These are phyloP conservation scores for Candida tammaniensis DNA, from an alignment of 805 yeast genomes.

Conservation along the genomic window DNA sequence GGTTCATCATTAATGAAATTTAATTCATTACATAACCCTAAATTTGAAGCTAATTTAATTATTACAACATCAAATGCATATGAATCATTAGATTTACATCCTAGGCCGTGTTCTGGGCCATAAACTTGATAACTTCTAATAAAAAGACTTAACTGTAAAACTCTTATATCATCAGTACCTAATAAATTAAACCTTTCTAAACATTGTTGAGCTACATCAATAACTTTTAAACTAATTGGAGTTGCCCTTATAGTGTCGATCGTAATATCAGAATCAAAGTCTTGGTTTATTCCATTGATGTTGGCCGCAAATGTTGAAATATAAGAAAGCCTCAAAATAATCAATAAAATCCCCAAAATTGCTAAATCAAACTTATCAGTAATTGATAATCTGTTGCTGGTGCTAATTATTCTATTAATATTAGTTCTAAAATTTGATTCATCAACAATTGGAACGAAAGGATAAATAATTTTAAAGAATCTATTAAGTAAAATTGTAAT, in stretches of 20 bases:
- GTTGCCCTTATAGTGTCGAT: constrained; percentile 9
- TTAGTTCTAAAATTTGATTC: constrained; percentile 27
- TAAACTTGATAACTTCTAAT: constrained; percentile 48
- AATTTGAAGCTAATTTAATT: constrained; percentile 5
- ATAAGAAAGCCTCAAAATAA: constrained; percentile 35
- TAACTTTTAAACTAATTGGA: constrained; percentile 29
- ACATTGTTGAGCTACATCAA: constrained; percentile 32
- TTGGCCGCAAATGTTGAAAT: constrained; percentile 28
- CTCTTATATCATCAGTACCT: constrained; percentile 43
- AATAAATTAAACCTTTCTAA: constrained; percentile 32
- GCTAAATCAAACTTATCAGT: constrained; percentile 32
- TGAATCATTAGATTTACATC: constrained; percentile 4
- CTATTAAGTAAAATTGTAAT: constrained; percentile 4
- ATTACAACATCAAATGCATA: constrained; percentile 7
- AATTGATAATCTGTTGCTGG: constrained; percentile 12
- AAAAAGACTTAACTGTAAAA: constrained; percentile 53
- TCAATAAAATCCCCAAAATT: constrained; percentile 29
- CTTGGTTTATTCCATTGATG: not conserved
- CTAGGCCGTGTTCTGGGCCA: constrained; percentile 50
- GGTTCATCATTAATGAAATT: not conserved
- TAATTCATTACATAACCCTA: constrained; percentile 10
- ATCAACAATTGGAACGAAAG: constrained; percentile 46
- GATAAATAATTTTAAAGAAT: constrained; percentile 42
- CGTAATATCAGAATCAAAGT: too few species aligned
- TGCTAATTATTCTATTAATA: constrained; percentile 1